phyloP scores from a whole-genome alignment of 129 eudicot species.

The Ambrosia artemisiifolia region DNA sequence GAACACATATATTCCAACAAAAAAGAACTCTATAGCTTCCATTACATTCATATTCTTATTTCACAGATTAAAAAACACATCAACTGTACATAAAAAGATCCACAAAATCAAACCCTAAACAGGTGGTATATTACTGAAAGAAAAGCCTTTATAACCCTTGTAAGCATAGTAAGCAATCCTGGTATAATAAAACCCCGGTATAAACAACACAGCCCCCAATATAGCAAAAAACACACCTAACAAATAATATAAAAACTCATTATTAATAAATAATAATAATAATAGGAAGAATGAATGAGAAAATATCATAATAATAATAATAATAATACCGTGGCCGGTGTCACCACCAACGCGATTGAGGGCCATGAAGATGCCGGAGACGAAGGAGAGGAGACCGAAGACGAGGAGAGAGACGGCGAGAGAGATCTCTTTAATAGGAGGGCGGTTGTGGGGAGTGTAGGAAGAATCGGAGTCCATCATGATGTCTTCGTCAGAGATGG shows the following conservation, averaged over 20 bases:
- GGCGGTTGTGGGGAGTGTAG: conserved; percentile 61
- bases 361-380: conserved; percentile 71
- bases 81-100: conserved; percentile 19
- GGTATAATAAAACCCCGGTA: conserved; percentile 93
- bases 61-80: conserved; percentile 14
- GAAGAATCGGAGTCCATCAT: conserved; percentile 71
- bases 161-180: conserved; percentile 94
- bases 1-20: not conserved
- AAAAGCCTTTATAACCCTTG: conserved; percentile 97
- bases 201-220: conserved; percentile 74
- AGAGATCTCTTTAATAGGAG: conserved; percentile 87
- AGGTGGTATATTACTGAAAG: conserved; percentile 83
- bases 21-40: conserved; percentile 13
- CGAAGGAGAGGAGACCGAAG: conserved; percentile 63
- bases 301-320: too few species aligned
- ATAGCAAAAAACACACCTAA: conserved; percentile 82
- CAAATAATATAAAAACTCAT: not conserved
- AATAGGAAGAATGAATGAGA: not conserved
- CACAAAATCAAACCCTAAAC: conserved; percentile 41
- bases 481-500: conserved; percentile 83
- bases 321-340: conserved; percentile 66
- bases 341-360: conserved; percentile 85
- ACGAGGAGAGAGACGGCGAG: conserved; percentile 91
- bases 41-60: conserved; percentile 27
- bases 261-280: not conserved